These are phyloP conservation scores for Physocladia obscura DNA, from an alignment of 192 early-diverging fungal species.

Conservation along the genomic window DNA sequence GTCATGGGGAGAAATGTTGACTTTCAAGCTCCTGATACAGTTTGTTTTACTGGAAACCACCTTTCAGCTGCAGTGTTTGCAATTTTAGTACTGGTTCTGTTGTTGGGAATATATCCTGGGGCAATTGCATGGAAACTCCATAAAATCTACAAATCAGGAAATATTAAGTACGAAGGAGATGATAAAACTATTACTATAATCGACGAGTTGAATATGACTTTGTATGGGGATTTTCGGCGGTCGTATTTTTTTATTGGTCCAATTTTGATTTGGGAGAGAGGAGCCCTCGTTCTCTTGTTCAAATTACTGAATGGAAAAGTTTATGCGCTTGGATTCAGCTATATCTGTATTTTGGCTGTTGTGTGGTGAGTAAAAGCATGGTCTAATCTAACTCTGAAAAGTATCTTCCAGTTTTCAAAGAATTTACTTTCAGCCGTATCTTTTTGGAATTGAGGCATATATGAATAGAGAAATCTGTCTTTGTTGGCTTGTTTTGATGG, in stretches of 20 bases:
- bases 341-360: conserved; percentile 5
- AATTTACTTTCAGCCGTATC: conserved; percentile 25
- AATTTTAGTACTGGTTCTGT: conserved; percentile 6
- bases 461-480: conserved; percentile 23
- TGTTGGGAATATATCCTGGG: not conserved
- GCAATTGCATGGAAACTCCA: not conserved
- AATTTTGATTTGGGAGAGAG: conserved; percentile 19
- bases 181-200: not conserved
- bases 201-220: conserved; percentile 12
- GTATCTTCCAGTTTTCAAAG: not conserved
- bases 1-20: conserved; percentile 9
- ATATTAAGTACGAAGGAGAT: conserved; percentile 9
- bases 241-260: conserved; percentile 19
- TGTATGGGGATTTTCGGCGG: conserved; percentile 5
- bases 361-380: conserved; percentile 3
- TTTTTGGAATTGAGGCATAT: conserved; percentile 19
- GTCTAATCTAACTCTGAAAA: not conserved
- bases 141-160: not conserved
- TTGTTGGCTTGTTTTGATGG: conserved; percentile 18
- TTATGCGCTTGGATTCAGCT: not conserved
- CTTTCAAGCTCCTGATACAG: conserved; percentile 17
- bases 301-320: conserved; percentile 5
- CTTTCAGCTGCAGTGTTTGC: conserved; percentile 14
- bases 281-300: conserved; percentile 13
- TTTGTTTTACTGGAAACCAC: conserved; percentile 1